These are phyloP conservation scores for Scedosporium apiospermum DNA, from an alignment of 2,329 filamentous ascomycete species.

Conservation along the genomic window DNA sequence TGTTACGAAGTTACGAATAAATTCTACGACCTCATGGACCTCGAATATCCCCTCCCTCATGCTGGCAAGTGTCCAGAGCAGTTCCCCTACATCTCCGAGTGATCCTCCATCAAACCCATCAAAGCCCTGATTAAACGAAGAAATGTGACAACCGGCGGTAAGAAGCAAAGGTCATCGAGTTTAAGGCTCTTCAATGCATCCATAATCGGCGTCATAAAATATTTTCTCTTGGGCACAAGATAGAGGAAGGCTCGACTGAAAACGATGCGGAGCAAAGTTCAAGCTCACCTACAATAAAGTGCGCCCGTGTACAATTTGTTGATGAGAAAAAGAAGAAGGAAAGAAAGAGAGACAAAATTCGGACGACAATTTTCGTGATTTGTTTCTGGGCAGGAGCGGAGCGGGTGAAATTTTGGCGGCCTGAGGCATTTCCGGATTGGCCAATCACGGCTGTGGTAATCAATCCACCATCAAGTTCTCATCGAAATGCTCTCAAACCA, in stretches of 20 bases:
- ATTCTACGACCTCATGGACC: too few relatives aligned
- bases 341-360: constrained; percentile 29
- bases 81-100: neutral
- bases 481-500: constrained; percentile 8
- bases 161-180: constrained; percentile 56
- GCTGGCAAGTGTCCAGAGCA: too few relatives aligned
- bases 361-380: constrained; percentile 8
- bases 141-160: constrained; percentile 66
- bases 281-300: constrained; percentile 66
- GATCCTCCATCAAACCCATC: neutral
- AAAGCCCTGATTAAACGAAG: neutral
- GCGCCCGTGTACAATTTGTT: constrained; percentile 55
- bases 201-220: constrained; percentile 54
- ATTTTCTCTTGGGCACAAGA: constrained; percentile 57
- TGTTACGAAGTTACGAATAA: too few relatives aligned
- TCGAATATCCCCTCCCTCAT: too few relatives aligned
- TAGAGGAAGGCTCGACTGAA: constrained; percentile 60
- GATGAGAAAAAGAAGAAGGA: constrained; percentile 17
- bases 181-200: constrained; percentile 56
- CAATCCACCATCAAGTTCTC: constrained; percentile 7
- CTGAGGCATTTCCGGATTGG: constrained; percentile 25
- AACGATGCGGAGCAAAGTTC: constrained; percentile 33
- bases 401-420: constrained; percentile 11
- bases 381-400: neutral
- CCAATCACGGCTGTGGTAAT: constrained; percentile 34